A percentile compares a stretch with the other conserved stretches of the same genome.
phyloP scores from a whole-genome alignment of 1,284 basidiomycete genomes.

The Volvariella volvacea region DNA sequence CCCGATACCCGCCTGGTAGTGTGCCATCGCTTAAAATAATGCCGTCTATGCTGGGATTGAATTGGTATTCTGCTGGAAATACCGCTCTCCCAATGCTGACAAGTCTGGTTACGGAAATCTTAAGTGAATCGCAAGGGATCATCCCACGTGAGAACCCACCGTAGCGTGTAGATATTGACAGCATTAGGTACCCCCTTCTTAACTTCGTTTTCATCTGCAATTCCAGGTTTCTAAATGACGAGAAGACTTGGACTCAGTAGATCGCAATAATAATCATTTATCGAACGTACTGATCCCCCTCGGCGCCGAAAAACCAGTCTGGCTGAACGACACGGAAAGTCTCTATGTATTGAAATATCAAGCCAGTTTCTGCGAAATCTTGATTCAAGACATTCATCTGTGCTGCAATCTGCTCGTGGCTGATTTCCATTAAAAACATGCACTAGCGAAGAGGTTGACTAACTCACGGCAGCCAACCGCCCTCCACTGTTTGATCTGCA shows the following conservation, averaged over 20 bases:
- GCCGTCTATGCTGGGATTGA: not conserved
- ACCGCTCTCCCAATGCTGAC: not conserved
- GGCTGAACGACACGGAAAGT: not conserved
- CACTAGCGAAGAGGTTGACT: not conserved
- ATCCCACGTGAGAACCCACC: not conserved
- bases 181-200: not conserved
- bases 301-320: not conserved
- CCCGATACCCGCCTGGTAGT: not conserved
- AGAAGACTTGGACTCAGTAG: not conserved
- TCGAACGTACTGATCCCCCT: too few relatives aligned
- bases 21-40: not conserved
- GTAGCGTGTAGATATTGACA: not conserved
- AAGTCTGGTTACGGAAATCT: not conserved
- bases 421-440: not conserved
- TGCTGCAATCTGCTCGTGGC: not conserved
- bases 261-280: too few relatives aligned
- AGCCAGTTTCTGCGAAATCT: not conserved
- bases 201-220: not conserved
- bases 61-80: not conserved
- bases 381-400: conserved; percentile 1
- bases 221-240: not conserved
- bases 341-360: not conserved
- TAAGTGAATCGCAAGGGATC: not conserved
- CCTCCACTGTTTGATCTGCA: not conserved
- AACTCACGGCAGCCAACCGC: not conserved